Percentiles rank a stretch among this genome's conserved stretches.
Conservation (phyloP, 1,284 basidiomycete species). For the Phlebopus sp. region DNA sequence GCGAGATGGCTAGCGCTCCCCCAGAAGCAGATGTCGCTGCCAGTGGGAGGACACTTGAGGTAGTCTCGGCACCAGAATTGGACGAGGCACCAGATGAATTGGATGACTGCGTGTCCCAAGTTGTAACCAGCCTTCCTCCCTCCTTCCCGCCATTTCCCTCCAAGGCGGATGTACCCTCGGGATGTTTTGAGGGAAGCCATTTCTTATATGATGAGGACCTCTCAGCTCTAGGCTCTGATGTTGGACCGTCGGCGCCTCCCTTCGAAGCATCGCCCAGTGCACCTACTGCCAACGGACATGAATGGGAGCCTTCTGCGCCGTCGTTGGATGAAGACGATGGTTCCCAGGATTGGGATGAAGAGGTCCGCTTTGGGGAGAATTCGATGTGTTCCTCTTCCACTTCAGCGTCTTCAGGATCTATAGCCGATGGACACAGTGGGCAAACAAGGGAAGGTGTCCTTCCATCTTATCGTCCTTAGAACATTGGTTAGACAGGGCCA, state of each 20-base stretch:
- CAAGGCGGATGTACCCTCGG: constrained; percentile 40
- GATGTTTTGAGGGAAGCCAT: constrained; percentile 41
- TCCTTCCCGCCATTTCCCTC: constrained; percentile 36
- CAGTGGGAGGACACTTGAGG: neutral
- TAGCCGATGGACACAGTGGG: too few relatives aligned
- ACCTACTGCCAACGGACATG: constrained; percentile 26
- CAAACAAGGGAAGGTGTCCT: constrained; percentile 17
- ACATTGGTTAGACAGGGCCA: constrained; percentile 1
- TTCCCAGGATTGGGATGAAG: constrained; percentile 23
- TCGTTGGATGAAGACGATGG: constrained; percentile 30
- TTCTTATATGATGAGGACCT: constrained; percentile 39
- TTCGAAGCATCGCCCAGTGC: constrained; percentile 38
- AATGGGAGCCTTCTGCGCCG: constrained; percentile 34
- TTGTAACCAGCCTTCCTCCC: constrained; percentile 15
- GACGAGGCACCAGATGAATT: constrained; percentile 26
- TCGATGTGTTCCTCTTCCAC: constrained; percentile 1
- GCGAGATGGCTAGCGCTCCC: constrained; percentile 56
- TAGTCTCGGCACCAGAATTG: constrained; percentile 28
- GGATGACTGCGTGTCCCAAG: constrained; percentile 11
- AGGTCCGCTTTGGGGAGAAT: constrained; percentile 1
- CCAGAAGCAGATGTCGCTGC: constrained; percentile 9
- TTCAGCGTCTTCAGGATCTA: neutral
- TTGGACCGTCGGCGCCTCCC: constrained; percentile 43
- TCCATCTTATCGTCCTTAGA: constrained; percentile 31
- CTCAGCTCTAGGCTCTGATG: constrained; percentile 25